Evolutionary conservation across 345 rosid species (phyloP), one percentile per base, ranked within the genome.

Genomic region (Theobroma cacao): DNA sequence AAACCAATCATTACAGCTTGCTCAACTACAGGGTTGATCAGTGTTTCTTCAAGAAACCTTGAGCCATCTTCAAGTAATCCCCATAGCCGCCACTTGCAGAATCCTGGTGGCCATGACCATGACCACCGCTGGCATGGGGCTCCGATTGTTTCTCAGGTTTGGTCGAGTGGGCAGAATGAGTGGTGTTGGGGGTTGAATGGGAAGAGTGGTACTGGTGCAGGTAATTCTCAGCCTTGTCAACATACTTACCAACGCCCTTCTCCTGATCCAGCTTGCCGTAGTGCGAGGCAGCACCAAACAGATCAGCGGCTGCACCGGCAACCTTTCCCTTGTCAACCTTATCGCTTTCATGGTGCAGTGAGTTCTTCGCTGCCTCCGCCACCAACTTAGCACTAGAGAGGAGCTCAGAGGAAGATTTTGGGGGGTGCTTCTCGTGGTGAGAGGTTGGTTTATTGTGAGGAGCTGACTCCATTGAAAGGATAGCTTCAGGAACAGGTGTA

Each of bases 281-380:
- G 13, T 38, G 86, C 30, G 89, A 83, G 52, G 92, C 94, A 9
- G 93, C 96, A 36, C 41, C 87, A 28, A 93, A 76, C 77, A 91
- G 86, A 82, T 93, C 88, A 20, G 79, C 91, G 22, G 84, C 82
- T 26, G 96, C 96, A 11, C 76, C 93, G 31, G 96, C 93, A 47
- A 76, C 91, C 82, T 80, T 84, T 26, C 41, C 90, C 66, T 81
- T 87, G 86, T 93, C 96, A 43, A 91, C 77, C 72, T 86, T 85
- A 80, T 78, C 84, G 4, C 82, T 61, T 45, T 86, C 85, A 75
- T 79, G 70, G 83, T 66, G 40, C 60, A 92, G 55, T 0, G 93
- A 62, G 70, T 81, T 52, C n/a, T 48, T 48, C 2, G 90, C 92
- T 3, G 94, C 94, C 58, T 64, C 89, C 1, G 98, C 92, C 71